phyloP scores from a whole-genome alignment of 2,329 filamentous ascomycete genomes.

The Penicillium oxalicum region DNA sequence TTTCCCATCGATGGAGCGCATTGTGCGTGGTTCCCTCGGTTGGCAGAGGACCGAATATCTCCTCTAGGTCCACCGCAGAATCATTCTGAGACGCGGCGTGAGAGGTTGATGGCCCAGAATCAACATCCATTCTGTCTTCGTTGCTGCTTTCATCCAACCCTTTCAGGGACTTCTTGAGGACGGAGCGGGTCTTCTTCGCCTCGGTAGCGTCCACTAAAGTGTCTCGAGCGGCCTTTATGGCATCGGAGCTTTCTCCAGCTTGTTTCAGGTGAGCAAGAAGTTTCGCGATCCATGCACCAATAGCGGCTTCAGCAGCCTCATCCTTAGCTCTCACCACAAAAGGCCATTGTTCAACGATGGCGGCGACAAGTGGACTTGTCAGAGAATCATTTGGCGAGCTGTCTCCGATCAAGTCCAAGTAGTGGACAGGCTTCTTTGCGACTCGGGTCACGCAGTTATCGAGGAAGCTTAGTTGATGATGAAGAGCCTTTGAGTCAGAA shows the following conservation, averaged over 20 bases:
- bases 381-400: slow-evolving; percentile 32
- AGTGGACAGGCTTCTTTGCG: slow-evolving; percentile 70
- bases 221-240: slow-evolving; percentile 44
- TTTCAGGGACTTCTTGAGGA: slow-evolving; percentile 36
- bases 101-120: slow-evolving; percentile 7
- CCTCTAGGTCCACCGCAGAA: slow-evolving; percentile 44
- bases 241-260: slow-evolving; percentile 46
- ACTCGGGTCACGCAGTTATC: slow-evolving; percentile 78
- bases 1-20: slow-evolving; percentile 58
- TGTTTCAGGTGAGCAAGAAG: slow-evolving; percentile 52
- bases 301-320: slow-evolving; percentile 38
- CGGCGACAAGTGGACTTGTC: slow-evolving; percentile 61
- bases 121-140: slow-evolving; percentile 16
- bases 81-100: slow-evolving; percentile 6
- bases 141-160: slow-evolving; percentile 17
- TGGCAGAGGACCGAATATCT: slow-evolving; percentile 49
- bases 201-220: slow-evolving; percentile 39
- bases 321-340: slow-evolving; percentile 55
- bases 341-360: slow-evolving; percentile 70
- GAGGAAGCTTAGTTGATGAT: slow-evolving; percentile 61
- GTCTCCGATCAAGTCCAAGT: slow-evolving; percentile 53
- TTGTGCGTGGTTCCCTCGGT: slow-evolving; percentile 39
- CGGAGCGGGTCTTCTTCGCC: slow-evolving; percentile 30
- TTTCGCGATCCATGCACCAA: slow-evolving; percentile 54
- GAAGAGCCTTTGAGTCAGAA: slow-evolving; percentile 27